Base-by-base conservation (phyloP, 73 alveolate species). In the Symbiodinium natans region DNA sequence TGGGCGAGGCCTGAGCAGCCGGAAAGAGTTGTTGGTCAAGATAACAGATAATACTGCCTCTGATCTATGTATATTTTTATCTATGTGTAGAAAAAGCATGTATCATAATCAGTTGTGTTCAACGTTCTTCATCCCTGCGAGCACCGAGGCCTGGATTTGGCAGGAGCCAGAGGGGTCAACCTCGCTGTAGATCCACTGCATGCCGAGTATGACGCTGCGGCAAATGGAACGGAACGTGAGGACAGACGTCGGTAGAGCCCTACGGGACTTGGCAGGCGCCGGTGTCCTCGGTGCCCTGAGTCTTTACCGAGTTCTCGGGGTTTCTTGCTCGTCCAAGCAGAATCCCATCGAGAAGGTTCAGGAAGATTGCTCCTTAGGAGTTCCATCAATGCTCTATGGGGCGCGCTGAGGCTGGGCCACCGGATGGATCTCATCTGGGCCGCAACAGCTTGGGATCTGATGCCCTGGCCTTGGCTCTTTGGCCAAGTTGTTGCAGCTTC, bases 331-430 rank as follows among this genome's bases (percentile, higher is more conserved):
- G n/a, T n/a, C n/a, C n/a, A n/a, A n/a, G n/a, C n/a, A n/a, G n/a
- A n/a, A n/a, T n/a, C n/a, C n/a, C n/a, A n/a, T n/a, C n/a, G n/a
- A n/a, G n/a, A n/a, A n/a, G n/a, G n/a, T n/a, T n/a, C n/a, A n/a
- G n/a, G n/a, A n/a, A n/a, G n/a, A n/a, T n/a, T n/a, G n/a, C n/a
- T n/a, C n/a, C n/a, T n/a, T n/a, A n/a, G n/a, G n/a, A n/a, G n/a
- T n/a, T n/a, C n/a, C n/a, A n/a, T n/a, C n/a, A n/a, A n/a, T n/a
- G n/a, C n/a, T n/a, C n/a, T n/a, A n/a, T n/a, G n/a, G n/a, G n/a
- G n/a, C n/a, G n/a, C n/a, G n/a, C 43, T 34, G 36, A 90, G 96
- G 96, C 88, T 40, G 88, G 96, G 21, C 96, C 96, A 7, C 96
- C 96, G 8, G 96, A 90, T 36, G 96, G 96, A 1, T 90, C 96